Percentiles rank a stretch among this genome's conserved stretches.
These are phyloP conservation scores for Pilasporangium apinafurcum DNA, from an alignment of 352 stramenopile species.

Conservation along the genomic window DNA sequence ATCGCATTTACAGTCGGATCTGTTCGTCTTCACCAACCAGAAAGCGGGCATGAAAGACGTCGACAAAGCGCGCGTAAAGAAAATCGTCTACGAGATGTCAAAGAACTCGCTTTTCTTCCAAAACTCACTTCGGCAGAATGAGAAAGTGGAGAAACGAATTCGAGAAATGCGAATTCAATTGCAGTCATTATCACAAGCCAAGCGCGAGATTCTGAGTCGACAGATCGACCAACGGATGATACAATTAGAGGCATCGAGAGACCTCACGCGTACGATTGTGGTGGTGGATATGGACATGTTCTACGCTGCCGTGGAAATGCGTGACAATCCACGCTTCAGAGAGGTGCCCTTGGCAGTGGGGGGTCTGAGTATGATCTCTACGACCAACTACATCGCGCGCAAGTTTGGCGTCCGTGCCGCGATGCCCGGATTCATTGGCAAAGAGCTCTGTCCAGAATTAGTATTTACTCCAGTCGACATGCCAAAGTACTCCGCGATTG, in stretches of 20 bases:
- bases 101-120: slow-evolving; percentile 92
- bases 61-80: slow-evolving; percentile 88
- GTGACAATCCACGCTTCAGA: slow-evolving; percentile 83
- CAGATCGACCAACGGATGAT: slow-evolving; percentile 36
- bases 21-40: slow-evolving; percentile 81
- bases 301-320: slow-evolving; percentile 94
- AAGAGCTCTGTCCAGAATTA: slow-evolving; percentile 91
- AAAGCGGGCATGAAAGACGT: slow-evolving; percentile 88
- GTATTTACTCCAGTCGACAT: slow-evolving; percentile 92
- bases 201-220: slow-evolving; percentile 18
- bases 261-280: slow-evolving; percentile 71
- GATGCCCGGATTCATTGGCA: slow-evolving; percentile 96
- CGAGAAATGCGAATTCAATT: slow-evolving; percentile 63
- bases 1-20: slow-evolving; percentile 12
- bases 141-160: slow-evolving; percentile 83
- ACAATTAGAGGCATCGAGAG: slow-evolving; percentile 45
- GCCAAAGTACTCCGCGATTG: slow-evolving; percentile 85
- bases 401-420: slow-evolving; percentile 92
- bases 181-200: slow-evolving; percentile 29
- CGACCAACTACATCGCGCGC: slow-evolving; percentile 93
- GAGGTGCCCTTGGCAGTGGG: slow-evolving; percentile 91
- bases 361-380: slow-evolving; percentile 92
- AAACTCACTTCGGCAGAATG: slow-evolving; percentile 87
- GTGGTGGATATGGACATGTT: slow-evolving; percentile 98
- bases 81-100: slow-evolving; percentile 92